These are phyloP conservation scores for Cystobasidiaceae sp. DNA, from an alignment of 1,284 basidiomycete genomes.

Conservation along the genomic window DNA sequence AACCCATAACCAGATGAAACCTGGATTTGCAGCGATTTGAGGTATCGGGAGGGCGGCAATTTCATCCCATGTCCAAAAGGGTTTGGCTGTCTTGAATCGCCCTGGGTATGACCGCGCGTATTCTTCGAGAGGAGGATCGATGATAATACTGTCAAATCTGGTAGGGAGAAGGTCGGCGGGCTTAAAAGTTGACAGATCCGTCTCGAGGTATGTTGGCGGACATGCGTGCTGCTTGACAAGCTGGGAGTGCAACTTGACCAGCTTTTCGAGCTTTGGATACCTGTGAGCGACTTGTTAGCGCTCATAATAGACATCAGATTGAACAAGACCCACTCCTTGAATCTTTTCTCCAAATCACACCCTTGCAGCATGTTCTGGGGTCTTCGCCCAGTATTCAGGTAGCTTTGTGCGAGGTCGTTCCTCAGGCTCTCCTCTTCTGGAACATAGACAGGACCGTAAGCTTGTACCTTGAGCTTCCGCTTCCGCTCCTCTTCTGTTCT, in stretches of 20 bases:
- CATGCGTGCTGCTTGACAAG: conserved; percentile 47
- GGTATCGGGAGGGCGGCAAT: conserved; percentile 77
- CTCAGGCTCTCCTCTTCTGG: conserved; percentile 89
- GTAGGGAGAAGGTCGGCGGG: conserved; percentile 46
- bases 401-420: conserved; percentile 87
- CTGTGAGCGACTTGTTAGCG: conserved; percentile 49
- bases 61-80: conserved; percentile 68
- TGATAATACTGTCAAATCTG: conserved; percentile 84
- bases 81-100: conserved; percentile 38
- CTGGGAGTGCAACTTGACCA: conserved; percentile 35
- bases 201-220: conserved; percentile 61
- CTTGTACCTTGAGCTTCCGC: conserved; percentile 28
- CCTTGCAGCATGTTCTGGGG: conserved; percentile 86
- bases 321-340: conserved; percentile 73
- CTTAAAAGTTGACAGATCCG: conserved; percentile 38
- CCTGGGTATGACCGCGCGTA: conserved; percentile 38
- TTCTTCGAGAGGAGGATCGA: conserved; percentile 71
- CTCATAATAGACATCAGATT: not conserved
- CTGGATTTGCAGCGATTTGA: conserved; percentile 77
- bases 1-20: conserved; percentile 95
- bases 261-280: conserved; percentile 77
- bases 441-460: conserved; percentile 53
- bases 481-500: conserved; percentile 9
- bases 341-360: conserved; percentile 74
- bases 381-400: conserved; percentile 82